Conservation (phyloP, 2,329 filamentous ascomycete genomes). For the Sphaerostilbella broomeana region DNA sequence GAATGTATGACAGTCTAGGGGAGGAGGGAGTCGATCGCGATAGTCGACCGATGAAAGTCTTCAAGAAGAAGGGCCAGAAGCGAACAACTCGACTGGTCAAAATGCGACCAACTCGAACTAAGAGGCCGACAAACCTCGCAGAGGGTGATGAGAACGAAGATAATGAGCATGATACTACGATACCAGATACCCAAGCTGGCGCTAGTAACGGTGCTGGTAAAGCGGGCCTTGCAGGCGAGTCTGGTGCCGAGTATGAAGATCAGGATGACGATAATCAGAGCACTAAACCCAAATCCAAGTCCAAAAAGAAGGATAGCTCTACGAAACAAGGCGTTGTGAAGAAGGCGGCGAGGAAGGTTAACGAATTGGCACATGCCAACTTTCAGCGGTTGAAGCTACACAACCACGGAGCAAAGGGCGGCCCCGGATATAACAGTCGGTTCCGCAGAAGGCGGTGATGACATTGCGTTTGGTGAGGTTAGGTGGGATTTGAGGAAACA, state of each 20-base stretch:
- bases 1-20: constrained; percentile 46
- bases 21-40: constrained; percentile 45
- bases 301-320: constrained; percentile 16
- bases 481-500: background rate
- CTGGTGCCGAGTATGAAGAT: constrained; percentile 16
- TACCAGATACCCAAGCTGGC: constrained; percentile 24
- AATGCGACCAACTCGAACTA: constrained; percentile 49
- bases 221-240: constrained; percentile 11
- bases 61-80: constrained; percentile 82
- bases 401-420: constrained; percentile 57
- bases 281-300: constrained; percentile 9
- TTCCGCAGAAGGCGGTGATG: constrained; percentile 45
- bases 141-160: constrained; percentile 30
- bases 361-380: constrained; percentile 58
- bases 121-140: constrained; percentile 35
- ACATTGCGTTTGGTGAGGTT: background rate
- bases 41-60: constrained; percentile 55
- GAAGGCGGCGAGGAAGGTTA: constrained; percentile 53
- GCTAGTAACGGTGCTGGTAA: constrained; percentile 10
- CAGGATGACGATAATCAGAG: constrained; percentile 17
- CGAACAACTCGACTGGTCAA: constrained; percentile 65
- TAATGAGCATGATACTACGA: constrained; percentile 29
- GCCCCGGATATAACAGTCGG: constrained; percentile 48
- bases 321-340: constrained; percentile 38
- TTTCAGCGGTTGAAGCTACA: constrained; percentile 59